Conservation (phyloP, 2,329 filamentous ascomycete species). For the Fusarium tanahbumbuense region DNA sequence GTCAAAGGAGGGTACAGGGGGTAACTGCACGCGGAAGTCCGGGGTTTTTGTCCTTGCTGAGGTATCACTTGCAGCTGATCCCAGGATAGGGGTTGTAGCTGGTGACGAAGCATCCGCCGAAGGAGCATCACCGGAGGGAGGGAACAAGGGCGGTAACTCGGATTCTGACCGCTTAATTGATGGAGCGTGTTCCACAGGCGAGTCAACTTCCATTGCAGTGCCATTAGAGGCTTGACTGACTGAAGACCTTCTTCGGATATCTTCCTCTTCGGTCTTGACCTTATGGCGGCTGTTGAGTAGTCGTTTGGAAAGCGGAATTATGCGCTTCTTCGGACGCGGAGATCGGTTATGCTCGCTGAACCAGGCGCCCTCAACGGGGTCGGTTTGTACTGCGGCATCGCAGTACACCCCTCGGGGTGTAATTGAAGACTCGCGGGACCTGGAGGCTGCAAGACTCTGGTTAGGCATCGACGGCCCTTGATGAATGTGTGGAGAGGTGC, state of each 20-base stretch:
- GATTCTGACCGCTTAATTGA: constrained; percentile 30
- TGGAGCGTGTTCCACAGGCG: constrained; percentile 50
- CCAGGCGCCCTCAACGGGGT: constrained; percentile 65
- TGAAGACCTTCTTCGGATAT: constrained; percentile 47
- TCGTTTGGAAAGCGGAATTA: constrained; percentile 66
- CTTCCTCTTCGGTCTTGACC: constrained; percentile 55
- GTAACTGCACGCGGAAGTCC: constrained; percentile 67
- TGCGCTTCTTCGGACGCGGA: constrained; percentile 58
- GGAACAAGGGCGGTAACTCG: constrained; percentile 42
- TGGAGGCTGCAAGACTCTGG: constrained; percentile 45
- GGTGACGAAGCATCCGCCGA: constrained; percentile 51
- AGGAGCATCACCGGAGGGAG: constrained; percentile 41
- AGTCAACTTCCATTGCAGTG: constrained; percentile 56
- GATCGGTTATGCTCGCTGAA: constrained; percentile 56
- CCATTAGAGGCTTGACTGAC: constrained; percentile 44
- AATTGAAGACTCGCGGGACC: constrained; percentile 55
- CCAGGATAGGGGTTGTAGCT: constrained; percentile 36
- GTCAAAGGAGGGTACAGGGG: constrained; percentile 65
- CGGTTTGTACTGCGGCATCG: constrained; percentile 66
- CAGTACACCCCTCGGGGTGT: constrained; percentile 59
- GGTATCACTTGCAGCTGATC: constrained; percentile 28
- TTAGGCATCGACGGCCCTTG: constrained; percentile 46
- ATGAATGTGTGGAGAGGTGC: constrained; percentile 54
- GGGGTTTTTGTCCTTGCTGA: constrained; percentile 55
- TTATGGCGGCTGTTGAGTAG: constrained; percentile 62